Conservation (phyloP, 2,329 filamentous ascomycete genomes). For the Penicillium oxalicum region DNA sequence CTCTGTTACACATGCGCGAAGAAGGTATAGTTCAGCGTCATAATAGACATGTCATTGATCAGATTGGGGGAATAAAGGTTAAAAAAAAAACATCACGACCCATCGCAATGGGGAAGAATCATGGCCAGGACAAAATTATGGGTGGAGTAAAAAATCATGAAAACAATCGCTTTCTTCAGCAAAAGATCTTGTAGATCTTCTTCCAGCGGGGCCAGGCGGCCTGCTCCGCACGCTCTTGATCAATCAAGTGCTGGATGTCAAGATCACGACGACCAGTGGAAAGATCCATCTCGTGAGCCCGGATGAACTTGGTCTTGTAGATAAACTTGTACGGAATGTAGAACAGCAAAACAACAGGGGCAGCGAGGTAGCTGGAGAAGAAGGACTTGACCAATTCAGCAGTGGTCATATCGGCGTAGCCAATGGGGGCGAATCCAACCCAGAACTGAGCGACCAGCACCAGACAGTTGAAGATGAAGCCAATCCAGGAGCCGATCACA, state of each 20-base stretch:
- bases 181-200: conserved; percentile 66
- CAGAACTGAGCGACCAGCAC: conserved; percentile 83
- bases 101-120: not conserved
- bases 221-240: conserved; percentile 72
- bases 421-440: conserved; percentile 73
- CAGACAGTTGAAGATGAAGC: conserved; percentile 66
- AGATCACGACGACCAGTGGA: conserved; percentile 79
- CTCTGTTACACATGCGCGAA: no score
- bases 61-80: conserved; percentile 1
- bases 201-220: conserved; percentile 71
- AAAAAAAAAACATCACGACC: conserved; percentile 1
- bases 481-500: conserved; percentile 71
- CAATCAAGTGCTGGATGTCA: conserved; percentile 70
- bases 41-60: conserved; percentile 3
- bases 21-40: not conserved
- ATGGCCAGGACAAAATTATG: not conserved
- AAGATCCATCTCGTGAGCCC: conserved; percentile 72
- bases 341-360: conserved; percentile 51
- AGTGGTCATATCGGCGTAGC: conserved; percentile 44
- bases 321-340: conserved; percentile 72
- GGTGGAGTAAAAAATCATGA: not conserved
- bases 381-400: conserved; percentile 56
- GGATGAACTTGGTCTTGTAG: conserved; percentile 63
- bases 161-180: conserved; percentile 39
- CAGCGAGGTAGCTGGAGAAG: conserved; percentile 58